Percentiles rank a stretch among this genome's conserved stretches.
Conservation (phyloP, 2,329 filamentous ascomycete species). For the Chaetomiaceae sp. region DNA sequence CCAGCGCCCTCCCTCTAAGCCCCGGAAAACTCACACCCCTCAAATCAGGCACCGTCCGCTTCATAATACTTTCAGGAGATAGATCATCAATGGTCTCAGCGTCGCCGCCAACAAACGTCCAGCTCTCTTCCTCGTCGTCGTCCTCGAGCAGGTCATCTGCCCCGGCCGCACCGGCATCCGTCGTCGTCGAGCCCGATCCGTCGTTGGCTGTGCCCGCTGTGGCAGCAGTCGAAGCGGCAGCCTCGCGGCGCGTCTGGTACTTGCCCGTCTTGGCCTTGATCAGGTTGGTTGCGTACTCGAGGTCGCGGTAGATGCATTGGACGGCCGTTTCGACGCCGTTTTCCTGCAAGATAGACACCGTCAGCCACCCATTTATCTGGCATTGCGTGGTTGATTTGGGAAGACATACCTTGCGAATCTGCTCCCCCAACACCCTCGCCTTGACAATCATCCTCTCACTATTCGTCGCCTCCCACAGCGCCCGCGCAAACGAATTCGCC, state of each 20-base stretch:
- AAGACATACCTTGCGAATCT: slow-evolving; percentile 72
- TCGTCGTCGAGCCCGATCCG: slow-evolving; percentile 32
- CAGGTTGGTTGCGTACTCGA: slow-evolving; percentile 85
- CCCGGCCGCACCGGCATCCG: slow-evolving; percentile 42
- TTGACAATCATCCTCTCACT: slow-evolving; percentile 89
- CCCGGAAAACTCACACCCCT: background rate
- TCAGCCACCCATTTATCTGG: background rate
- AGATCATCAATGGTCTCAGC: slow-evolving; percentile 41
- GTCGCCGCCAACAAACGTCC: slow-evolving; percentile 76
- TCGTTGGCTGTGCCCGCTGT: slow-evolving; percentile 32
- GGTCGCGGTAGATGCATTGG: slow-evolving; percentile 86
- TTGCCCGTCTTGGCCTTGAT: slow-evolving; percentile 63
- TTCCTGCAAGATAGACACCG: slow-evolving; percentile 52
- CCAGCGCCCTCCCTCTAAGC: slow-evolving; percentile 20
- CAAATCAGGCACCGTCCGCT: slow-evolving; percentile 3
- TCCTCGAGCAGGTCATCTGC: slow-evolving; percentile 34
- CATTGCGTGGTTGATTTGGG: background rate
- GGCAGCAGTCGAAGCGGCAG: slow-evolving; percentile 6
- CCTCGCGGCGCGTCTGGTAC: slow-evolving; percentile 38
- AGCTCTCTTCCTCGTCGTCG: slow-evolving; percentile 74
- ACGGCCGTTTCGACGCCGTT: slow-evolving; percentile 87
- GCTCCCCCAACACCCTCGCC: slow-evolving; percentile 74
- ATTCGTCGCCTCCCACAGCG: slow-evolving; percentile 87
- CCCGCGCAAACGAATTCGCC: slow-evolving; percentile 75
- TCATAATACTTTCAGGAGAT: slow-evolving; percentile 27